Base-by-base conservation (phyloP, 192 early-diverging fungal species). In the Mortierella hygrophila region DNA sequence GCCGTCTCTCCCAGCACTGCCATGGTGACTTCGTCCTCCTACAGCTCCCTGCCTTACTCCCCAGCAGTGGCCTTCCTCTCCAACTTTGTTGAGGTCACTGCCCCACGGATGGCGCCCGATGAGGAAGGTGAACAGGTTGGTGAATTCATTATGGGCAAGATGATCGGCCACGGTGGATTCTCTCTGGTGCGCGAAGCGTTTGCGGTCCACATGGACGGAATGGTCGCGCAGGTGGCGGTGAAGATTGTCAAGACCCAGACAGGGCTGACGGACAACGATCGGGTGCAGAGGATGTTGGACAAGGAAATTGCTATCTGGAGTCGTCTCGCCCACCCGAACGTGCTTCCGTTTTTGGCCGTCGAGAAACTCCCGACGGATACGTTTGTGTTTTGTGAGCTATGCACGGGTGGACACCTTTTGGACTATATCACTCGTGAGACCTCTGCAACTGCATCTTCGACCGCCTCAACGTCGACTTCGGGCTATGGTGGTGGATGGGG, bases 91-190 rank as follows among this genome's bases (percentile, higher is more conserved):
- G 83, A 85, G 11, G 83, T 65, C 1, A 85, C 78, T 0, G 78
- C 83, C 7, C 83, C 83, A 7, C 74, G 55, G 11, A 80, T 80
- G 83, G 77, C 83, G 0, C 82, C 79, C 42, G 92, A 95, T 81
- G 84, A 89, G 40, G 92, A 94, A 69, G 96, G 95, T 26, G 94
- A 96, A 77, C 91, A 94, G 74, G 91, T 96, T 40, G 94, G 93
- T 16, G 92, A 94, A 54, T 97, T 93, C 76, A 83, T 93, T 6
- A 87, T 97, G 49, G 93, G 93, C 63, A 89, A 89, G 44, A 82
- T 94, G 18, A 92, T 97, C 80, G 96, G 95, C 15, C 88, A 90
- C 49, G 96, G 96, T 38, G 93, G 94, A 35, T 97, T 96, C 76
- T 94, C 94, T 13, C 81, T 91, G 37, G 96, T 97, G 15, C 93